These are phyloP conservation scores for Dryas octopetala DNA, from an alignment of 306 rosid genomes.

Conservation along the genomic window DNA sequence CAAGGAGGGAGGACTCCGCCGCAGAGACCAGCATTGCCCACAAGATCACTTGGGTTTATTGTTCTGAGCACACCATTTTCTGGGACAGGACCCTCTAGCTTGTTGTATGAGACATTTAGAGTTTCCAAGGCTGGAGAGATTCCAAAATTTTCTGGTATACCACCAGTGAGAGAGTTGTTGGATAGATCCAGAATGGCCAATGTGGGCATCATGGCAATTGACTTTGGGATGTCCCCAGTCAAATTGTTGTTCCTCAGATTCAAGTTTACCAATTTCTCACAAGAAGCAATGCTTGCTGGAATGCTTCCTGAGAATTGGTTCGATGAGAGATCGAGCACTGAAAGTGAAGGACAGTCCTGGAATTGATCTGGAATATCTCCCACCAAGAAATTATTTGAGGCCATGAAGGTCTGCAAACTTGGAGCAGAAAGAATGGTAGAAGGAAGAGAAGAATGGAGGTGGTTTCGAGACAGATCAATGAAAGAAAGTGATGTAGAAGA, in stretches of 20 bases:
- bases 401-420: slow-evolving; percentile 71
- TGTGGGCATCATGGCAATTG: slow-evolving; percentile 71
- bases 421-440: slow-evolving; percentile 75
- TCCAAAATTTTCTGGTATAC: slow-evolving; percentile 79
- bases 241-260: slow-evolving; percentile 81
- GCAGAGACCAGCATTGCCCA: slow-evolving; percentile 75
- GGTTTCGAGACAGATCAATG: slow-evolving; percentile 81
- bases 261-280: slow-evolving; percentile 76
- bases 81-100: slow-evolving; percentile 82
- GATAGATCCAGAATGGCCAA: slow-evolving; percentile 87
- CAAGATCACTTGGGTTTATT: slow-evolving; percentile 74
- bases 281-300: slow-evolving; percentile 81
- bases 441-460: slow-evolving; percentile 76
- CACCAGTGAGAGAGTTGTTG: slow-evolving; percentile 85
- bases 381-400: slow-evolving; percentile 64
- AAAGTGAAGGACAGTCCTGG: slow-evolving; percentile 87
- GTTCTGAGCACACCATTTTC: slow-evolving; percentile 73
- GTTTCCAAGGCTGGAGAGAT: slow-evolving; percentile 87
- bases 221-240: slow-evolving; percentile 71
- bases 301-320: slow-evolving; percentile 70
- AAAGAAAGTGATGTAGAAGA: slow-evolving; percentile 84
- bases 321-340: slow-evolving; percentile 79
- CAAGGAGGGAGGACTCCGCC: slow-evolving; percentile 79
- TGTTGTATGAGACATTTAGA: slow-evolving; percentile 77
- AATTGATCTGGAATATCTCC: slow-evolving; percentile 82